Base-by-base conservation (phyloP, 108 stramenopile genomes). In the Cyclostephanos invisitatus region DNA sequence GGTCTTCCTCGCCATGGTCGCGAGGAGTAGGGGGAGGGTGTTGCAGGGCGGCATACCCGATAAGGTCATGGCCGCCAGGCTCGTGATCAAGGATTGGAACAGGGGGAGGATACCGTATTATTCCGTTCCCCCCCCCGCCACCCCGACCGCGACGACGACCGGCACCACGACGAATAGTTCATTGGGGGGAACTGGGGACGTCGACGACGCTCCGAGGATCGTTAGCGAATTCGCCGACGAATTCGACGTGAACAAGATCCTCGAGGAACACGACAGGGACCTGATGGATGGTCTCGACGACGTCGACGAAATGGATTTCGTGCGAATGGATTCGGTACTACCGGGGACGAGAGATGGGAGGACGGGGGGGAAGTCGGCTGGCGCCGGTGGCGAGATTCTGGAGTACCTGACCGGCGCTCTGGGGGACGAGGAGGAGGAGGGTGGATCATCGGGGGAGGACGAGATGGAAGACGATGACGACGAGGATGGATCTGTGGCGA, bases 81-180 rank as follows among this genome's bases (percentile, higher is more conserved):
- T 85, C 21, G 96, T 99, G 12, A 73, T 99, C 66, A 89, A 83
- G 68, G 99, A 99, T 87, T 99, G 98, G 97, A 98, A 99, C 73
- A 67, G 76, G 61, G 99, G 99, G 35, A 94, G 91, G 73, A 96
- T 98, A 55, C 92, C 93, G 9, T 98, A 93, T 77, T 97, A 88
- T 84, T 92, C 91, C 7, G 70, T 82, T 22, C 95, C 98, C 17
- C 98, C 98, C 0, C 37, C 62, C n/a, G 56, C 60, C 5, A 59
- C 96, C 0, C 29, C 58, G 11, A 46, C 62, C 2, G 59, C 7
- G 24, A 55, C 35, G 22, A 77, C n/a, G n/a, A n/a, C 78, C 62
- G 67, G 62, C 25, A 37, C 18, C 8, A 36, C 12, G 9, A 42
- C 18, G 20, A 61, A 15, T 4, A 17, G 20, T 3, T 21, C 36